phyloP scores from a whole-genome alignment of 352 stramenopile species.

The Elongisporangium senticosum region DNA sequence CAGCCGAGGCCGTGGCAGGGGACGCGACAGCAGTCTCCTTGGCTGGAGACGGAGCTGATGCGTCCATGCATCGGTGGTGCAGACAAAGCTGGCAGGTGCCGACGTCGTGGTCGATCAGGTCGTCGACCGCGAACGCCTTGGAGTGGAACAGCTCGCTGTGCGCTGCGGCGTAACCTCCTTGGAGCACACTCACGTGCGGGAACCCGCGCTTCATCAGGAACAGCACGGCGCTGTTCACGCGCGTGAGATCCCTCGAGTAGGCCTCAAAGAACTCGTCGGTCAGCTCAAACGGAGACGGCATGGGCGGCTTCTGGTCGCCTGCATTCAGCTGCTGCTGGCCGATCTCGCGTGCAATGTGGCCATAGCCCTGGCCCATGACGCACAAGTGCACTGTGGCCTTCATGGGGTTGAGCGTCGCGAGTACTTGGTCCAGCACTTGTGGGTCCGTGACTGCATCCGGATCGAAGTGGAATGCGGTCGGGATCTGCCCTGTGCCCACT shows the following conservation, averaged over 20 bases:
- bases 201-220: slow-evolving; percentile 75
- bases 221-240: slow-evolving; percentile 58
- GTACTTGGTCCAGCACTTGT: slow-evolving; percentile 49
- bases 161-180: slow-evolving; percentile 61
- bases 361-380: slow-evolving; percentile 77
- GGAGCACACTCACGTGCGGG: slow-evolving; percentile 65
- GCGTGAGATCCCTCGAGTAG: slow-evolving; percentile 59
- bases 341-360: slow-evolving; percentile 33
- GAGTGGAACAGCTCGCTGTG: slow-evolving; percentile 50
- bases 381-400: slow-evolving; percentile 68
- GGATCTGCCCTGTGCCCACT: slow-evolving; percentile 43
- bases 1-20: neutral
- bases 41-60: neutral
- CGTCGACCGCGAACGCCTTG: slow-evolving; percentile 46
- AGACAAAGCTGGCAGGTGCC: slow-evolving; percentile 53
- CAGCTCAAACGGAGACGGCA: slow-evolving; percentile 37
- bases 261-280: slow-evolving; percentile 57
- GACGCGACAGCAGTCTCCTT: neutral
- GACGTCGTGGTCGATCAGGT: slow-evolving; percentile 72
- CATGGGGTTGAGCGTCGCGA: slow-evolving; percentile 56
- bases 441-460: slow-evolving; percentile 53
- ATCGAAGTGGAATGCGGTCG: slow-evolving; percentile 75
- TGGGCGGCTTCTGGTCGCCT: neutral
- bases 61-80: slow-evolving; percentile 34
- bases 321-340: slow-evolving; percentile 9